Evolutionary conservation across 768 basidiomycete species (phyloP).

Genomic region (Panaeolus cyanescens): DNA sequence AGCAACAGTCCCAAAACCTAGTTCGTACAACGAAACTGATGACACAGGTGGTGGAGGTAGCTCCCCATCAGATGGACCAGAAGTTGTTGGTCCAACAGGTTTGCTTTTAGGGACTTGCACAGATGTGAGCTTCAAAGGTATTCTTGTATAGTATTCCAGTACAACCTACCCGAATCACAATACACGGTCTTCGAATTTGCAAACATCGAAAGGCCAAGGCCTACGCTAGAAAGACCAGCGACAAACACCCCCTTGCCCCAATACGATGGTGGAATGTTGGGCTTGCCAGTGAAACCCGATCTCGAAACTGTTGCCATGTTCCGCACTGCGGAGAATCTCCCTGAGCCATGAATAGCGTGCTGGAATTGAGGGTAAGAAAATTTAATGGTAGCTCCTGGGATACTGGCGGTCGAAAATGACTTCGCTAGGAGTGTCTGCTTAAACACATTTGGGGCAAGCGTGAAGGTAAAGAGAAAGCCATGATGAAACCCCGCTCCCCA

Average conservation of each 20-base stretch:
- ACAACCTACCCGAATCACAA: neutral
- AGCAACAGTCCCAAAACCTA: slow-evolving; percentile 86
- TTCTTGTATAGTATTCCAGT: neutral
- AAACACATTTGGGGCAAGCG: neutral
- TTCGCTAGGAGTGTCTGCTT: neutral
- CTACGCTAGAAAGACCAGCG: neutral
- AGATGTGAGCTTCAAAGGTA: neutral
- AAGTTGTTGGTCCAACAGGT: neutral
- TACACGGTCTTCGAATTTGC: neutral
- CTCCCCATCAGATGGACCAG: slow-evolving; percentile 3
- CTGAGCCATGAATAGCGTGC: neutral
- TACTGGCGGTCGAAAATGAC: neutral
- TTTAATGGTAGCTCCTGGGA: neutral
- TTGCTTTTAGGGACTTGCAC: neutral
- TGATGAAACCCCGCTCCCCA: neutral
- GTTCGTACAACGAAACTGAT: slow-evolving; percentile 77
- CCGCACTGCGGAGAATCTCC: neutral
- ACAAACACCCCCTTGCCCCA: neutral
- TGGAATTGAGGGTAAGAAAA: neutral
- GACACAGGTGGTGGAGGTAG: slow-evolving; percentile 63
- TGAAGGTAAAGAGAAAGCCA: slow-evolving; percentile 14
- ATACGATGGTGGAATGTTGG: neutral
- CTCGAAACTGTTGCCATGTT: neutral
- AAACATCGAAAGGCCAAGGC: neutral
- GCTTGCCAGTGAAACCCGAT: neutral